Conservation (phyloP, 805 yeast genomes). For the Phaffomyces antillensis region DNA sequence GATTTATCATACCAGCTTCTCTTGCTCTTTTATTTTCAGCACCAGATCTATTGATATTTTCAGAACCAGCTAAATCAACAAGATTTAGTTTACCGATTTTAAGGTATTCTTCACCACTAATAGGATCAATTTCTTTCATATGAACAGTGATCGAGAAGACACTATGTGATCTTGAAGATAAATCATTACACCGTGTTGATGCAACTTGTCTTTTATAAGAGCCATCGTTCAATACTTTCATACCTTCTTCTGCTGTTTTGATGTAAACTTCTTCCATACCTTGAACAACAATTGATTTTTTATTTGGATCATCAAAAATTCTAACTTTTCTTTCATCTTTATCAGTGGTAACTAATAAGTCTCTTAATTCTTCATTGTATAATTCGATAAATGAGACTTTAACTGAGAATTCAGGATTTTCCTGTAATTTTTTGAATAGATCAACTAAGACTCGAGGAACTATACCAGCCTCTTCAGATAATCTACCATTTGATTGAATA, state of each 20-base stretch:
- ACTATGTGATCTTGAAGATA: conserved; percentile 74
- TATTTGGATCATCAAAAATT: conserved; percentile 42
- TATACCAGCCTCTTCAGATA: conserved; percentile 48
- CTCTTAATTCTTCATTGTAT: conserved; percentile 75
- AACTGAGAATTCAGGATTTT: conserved; percentile 48
- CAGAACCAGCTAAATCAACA: conserved; percentile 94
- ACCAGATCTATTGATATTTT: conserved; percentile 77
- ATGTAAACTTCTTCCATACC: conserved; percentile 52
- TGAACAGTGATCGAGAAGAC: conserved; percentile 64
- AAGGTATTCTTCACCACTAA: conserved; percentile 42
- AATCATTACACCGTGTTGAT: conserved; percentile 68
- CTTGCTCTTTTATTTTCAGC: conserved; percentile 78
- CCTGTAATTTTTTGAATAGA: conserved; percentile 44
- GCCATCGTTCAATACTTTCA: conserved; percentile 47
- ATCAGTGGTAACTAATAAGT: conserved; percentile 39
- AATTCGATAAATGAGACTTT: conserved; percentile 72
- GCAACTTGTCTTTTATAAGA: conserved; percentile 64
- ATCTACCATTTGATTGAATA: conserved; percentile 33
- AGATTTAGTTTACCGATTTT: conserved; percentile 65
- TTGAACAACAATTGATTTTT: conserved; percentile 41
- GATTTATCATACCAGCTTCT: conserved; percentile 89
- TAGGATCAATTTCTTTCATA: conserved; percentile 41
- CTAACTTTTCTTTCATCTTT: conserved; percentile 40
- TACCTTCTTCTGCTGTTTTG: conserved; percentile 43
- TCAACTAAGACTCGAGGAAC: conserved; percentile 52